These are phyloP conservation scores for Mrakia blollopis DNA, from an alignment of 768 basidiomycete genomes.

Conservation along the genomic window DNA sequence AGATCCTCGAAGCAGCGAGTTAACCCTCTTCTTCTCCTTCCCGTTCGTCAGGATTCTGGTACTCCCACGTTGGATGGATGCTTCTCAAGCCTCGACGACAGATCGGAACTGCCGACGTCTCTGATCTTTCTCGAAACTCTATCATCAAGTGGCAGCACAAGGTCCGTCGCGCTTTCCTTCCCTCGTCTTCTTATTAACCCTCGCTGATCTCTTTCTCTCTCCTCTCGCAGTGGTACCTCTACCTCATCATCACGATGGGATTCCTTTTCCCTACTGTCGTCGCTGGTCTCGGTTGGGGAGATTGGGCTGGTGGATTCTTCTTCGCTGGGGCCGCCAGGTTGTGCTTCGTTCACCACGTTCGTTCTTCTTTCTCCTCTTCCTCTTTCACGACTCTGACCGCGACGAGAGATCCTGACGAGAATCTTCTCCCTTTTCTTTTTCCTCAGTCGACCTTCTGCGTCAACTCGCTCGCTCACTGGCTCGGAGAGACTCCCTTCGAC, in stretches of 20 bases:
- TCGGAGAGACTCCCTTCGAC: conserved; percentile 87
- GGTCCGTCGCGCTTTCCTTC: background rate
- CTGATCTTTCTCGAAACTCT: conserved; percentile 72
- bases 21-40: background rate
- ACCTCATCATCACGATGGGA: conserved; percentile 64
- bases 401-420: background rate
- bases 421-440: background rate
- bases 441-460: conserved; percentile 89
- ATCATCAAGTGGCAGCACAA: conserved; percentile 84
- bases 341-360: conserved; percentile 79
- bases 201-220: background rate
- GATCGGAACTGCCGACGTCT: conserved; percentile 84
- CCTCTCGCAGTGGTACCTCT: conserved; percentile 61
- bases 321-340: conserved; percentile 76
- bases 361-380: conserved; percentile 39
- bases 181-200: background rate
- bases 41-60: conserved; percentile 24
- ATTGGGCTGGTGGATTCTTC: conserved; percentile 77
- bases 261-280: conserved; percentile 70
- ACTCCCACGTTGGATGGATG: conserved; percentile 58
- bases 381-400: background rate
- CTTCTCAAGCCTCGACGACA: conserved; percentile 80
- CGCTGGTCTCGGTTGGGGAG: conserved; percentile 76
- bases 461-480: conserved; percentile 94
- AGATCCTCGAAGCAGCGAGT: no score